Evolutionary conservation across 192 early-diverging fungal genomes (phyloP), one percentile per base, ranked within the genome.

Genomic region (Paraglomus occultum): DNA sequence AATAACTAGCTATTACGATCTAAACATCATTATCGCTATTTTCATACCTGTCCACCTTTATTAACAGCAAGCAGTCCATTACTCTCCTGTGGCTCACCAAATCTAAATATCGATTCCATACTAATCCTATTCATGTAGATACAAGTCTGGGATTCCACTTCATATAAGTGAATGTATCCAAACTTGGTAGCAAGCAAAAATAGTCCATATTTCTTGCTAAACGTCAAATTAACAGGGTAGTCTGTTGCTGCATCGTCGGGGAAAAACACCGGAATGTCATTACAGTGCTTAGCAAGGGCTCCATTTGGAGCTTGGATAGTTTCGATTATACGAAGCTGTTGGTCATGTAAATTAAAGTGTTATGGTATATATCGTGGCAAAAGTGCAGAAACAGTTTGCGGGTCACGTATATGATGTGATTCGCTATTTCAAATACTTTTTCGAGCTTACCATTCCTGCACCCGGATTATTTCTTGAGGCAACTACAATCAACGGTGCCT

Each of bases 41-140:
- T 14, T 31, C 4, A 18, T 73, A 88, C 89, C 79, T 94, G 93
- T 53, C 97, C 97, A 77, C 94, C 96, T 71, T 94, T 87, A 80
- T 99, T 99, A 64, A 99, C 90, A 48, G 89, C 94, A 71, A 99
- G 91, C 31, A 99, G 87, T 52, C 97, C 97, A 64, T 89, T 86
- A 14, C 90, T 88, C 12, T 81, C 77, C 52, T 95, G 87, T 66
- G 95, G 86, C 74, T 95, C 94, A 48, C 94, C 88, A 66, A 96
- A 95, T 14, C 94, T 92, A 89, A 99, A 99, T 60, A 99, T 94
- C n/a, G 97, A 97, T 63, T 98, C 97, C 18, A 91, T 92, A 74
- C 90, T 94, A 72, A 98, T 97, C 64, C 97, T 87, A 83, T 99
- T 98, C 88, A 94, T 94, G 83, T 94, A 99, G 58, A 99, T 89